Base-by-base conservation (phyloP, 495 filamentous ascomycete species). In the Penicillium bovifimosum region DNA sequence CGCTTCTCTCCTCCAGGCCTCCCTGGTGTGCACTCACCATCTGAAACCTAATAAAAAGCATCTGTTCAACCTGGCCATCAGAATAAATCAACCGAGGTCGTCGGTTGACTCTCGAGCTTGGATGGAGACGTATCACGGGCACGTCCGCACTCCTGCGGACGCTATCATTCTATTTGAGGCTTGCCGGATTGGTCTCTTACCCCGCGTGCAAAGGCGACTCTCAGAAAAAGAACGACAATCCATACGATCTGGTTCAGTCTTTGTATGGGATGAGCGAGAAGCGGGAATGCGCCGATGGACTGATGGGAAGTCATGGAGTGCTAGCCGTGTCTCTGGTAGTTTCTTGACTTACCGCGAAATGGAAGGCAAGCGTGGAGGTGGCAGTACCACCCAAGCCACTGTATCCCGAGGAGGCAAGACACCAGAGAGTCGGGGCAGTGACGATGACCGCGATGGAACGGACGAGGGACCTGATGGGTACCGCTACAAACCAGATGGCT, bases 251-350 rank as follows among this genome's bases (percentile, higher is more conserved):
- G 93, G 93, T 14, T 97, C 95, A 0, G 92, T 98, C 7, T 98
- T 96, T 63, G 93, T 98, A 29, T 98, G 93, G 93, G 95, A 97
- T 70, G 93, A 98, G 76, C 78, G 92, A 57, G 93, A 98, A 76
- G 93, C 93, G 8, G 93, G 93, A 48, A 98, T 98, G 93, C 81
- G 93, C 51, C 78, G 93, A 69, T 98, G 93, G 93, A 98, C 93
- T 0, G 93, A 98, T 60, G 93, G 93, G 17, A 98, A 98, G 67
- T 97, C 93, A 38, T 98, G 93, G 93, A 97, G 95, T 62, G 93
- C 93, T 20, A 96, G 92, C 66, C 82, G 93, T 48, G 93, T 98
- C 2, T 96, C 95, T 0, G 93, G 93, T 14, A 97, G 95, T 73
- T 98, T 98, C 63, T 72, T 98, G 47, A 98, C 93, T 2, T 98